These are phyloP conservation scores for Globisporangium abappressorium DNA, from an alignment of 352 stramenopile species.

Conservation along the genomic window DNA sequence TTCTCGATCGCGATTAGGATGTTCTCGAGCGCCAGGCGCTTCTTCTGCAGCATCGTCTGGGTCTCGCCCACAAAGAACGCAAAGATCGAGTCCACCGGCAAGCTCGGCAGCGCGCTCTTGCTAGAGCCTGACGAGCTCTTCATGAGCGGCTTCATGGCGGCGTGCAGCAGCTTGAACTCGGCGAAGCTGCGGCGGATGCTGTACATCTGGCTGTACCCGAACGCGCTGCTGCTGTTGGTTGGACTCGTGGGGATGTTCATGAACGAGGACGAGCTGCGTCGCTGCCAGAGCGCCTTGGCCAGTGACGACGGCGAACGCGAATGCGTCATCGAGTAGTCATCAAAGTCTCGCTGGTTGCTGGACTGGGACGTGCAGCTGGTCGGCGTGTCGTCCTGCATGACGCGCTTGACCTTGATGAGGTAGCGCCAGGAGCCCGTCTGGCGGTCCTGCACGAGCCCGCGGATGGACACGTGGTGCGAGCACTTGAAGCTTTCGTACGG, in stretches of 20 bases:
- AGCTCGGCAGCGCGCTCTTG: constrained; percentile 29
- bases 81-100: constrained; percentile 59
- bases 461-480: constrained; percentile 58
- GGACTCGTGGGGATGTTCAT: constrained; percentile 4
- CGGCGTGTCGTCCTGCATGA: constrained; percentile 31
- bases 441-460: constrained; percentile 59
- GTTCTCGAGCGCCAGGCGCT: constrained; percentile 54
- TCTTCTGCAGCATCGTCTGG: constrained; percentile 61
- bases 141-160: constrained; percentile 46
- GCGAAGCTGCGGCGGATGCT: constrained; percentile 61
- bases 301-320: background rate
- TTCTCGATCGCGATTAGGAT: constrained; percentile 61
- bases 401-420: constrained; percentile 52
- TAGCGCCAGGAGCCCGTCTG: constrained; percentile 61
- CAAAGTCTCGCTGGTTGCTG: background rate
- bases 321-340: background rate
- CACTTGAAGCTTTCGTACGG: constrained; percentile 75
- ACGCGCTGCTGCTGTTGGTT: constrained; percentile 3
- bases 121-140: background rate
- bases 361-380: background rate
- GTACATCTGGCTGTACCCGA: constrained; percentile 32
- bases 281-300: constrained; percentile 6
- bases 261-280: constrained; percentile 17
- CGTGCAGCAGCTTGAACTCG: constrained; percentile 71
- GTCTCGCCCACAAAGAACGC: constrained; percentile 69